Conservation (phyloP, 2,329 filamentous ascomycete genomes). For the Penicillium corylophilum region DNA sequence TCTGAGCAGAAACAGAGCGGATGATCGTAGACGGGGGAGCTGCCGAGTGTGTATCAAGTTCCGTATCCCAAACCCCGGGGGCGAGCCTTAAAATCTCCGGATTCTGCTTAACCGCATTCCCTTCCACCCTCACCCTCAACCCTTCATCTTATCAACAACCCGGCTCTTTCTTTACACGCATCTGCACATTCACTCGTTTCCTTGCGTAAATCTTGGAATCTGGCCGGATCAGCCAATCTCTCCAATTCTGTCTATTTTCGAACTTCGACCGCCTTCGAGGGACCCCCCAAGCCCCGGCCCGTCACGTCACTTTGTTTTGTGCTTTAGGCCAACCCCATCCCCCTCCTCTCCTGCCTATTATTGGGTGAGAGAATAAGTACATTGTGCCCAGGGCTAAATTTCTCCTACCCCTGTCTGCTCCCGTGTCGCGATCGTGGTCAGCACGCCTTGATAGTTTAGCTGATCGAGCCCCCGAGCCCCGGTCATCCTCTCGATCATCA, state of each 20-base stretch:
- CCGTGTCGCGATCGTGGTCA: constrained; percentile 16
- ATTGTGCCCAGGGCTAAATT: constrained; percentile 12
- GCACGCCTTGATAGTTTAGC: constrained; percentile 1
- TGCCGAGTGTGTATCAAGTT: constrained; percentile 8
- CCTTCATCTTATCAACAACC: constrained; percentile 13
- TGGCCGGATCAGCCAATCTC: constrained; percentile 2
- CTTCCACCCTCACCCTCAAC: constrained; percentile 1
- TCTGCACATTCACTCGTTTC: constrained; percentile 4
- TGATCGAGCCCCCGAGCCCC: not conserved
- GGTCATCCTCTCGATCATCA: constrained; percentile 12
- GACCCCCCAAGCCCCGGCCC: constrained; percentile 6
- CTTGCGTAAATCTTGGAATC: constrained; percentile 1
- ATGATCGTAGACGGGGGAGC: constrained; percentile 8
- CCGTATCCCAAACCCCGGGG: constrained; percentile 3
- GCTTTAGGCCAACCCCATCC: constrained; percentile 16
- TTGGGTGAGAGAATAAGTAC: constrained; percentile 13
- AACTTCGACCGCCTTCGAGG: constrained; percentile 31
- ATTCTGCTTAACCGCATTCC: constrained; percentile 14
- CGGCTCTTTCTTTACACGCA: not conserved
- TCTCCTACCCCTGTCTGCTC: constrained; percentile 13
- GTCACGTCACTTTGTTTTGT: constrained; percentile 21
- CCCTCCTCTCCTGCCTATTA: constrained; percentile 5
- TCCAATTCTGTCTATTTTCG: constrained; percentile 15
- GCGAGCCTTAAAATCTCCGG: constrained; percentile 23
- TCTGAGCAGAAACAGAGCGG: constrained; percentile 2